Evolutionary conservation across 495 filamentous ascomycete genomes (phyloP), one percentile per base, ranked within the genome.

Genomic region (Tetracladium marchalianum): DNA sequence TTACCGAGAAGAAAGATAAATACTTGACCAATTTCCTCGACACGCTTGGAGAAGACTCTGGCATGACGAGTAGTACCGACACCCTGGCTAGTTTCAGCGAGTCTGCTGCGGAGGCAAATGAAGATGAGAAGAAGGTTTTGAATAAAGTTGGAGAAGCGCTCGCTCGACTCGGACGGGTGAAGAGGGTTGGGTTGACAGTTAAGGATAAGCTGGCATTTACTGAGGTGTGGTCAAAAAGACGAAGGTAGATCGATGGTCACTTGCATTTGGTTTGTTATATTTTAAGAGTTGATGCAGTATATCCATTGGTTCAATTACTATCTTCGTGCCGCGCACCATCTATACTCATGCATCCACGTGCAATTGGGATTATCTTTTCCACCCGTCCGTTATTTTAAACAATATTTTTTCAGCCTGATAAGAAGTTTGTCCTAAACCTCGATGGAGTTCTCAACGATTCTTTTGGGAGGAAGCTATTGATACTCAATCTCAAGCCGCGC

Each of bases 151-250:
- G 76, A 1, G 92, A 97, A 35, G 80, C 88, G 11, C 65, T 99
- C 40, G 90, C 93, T n/a, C 68, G 90, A 32, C 62, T 99, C 47
- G 89, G 87, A 1, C 72, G 92, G 48, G 88, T 87, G n/a, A 95
- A 90, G 73, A 71, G 93, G 33, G 85, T 99, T 12, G 87, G 80
- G 0, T 60, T 99, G 60, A 85, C 85, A 1, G 68, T 93, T 47
- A 66, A 63, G 56, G 90, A 95, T 35, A 99, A 99, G 69, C 66
- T 72, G 46, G 78, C 75, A 11, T 97, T 97, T 67, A 75, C 93
- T 7, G 65, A 77, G 36, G 75, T 74, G 42, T 89, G 76, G 83
- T 67, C 53, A 24, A 72, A 63, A 57, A 70, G 57, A 38, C 51
- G 63, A 35, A 56, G 60, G 44, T 53, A 57, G 53, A 35, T 35